A percentile compares a stretch with the other conserved stretches of the same genome.
These are phyloP conservation scores for Spathaspora gorwiae DNA, from an alignment of 805 yeast species.

Conservation along the genomic window DNA sequence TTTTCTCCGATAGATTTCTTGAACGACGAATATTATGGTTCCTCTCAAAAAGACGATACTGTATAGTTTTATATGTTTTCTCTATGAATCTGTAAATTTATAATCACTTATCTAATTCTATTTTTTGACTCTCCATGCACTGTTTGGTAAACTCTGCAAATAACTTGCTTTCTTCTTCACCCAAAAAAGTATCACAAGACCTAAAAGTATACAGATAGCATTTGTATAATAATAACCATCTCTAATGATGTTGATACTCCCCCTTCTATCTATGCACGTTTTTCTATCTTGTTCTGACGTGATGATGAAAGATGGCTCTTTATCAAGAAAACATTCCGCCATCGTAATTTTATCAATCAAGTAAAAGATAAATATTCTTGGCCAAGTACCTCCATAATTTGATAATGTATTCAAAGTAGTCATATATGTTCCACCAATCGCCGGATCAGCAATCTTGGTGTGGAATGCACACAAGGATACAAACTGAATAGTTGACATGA, in stretches of 20 bases:
- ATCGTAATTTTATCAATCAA: slow-evolving; percentile 76
- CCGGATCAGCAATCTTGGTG: slow-evolving; percentile 91
- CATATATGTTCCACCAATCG: slow-evolving; percentile 97
- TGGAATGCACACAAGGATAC: slow-evolving; percentile 94
- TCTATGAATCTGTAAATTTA: no score
- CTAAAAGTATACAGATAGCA: slow-evolving; percentile 62
- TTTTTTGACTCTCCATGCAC: slow-evolving; percentile 66
- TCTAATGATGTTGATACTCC: slow-evolving; percentile 46
- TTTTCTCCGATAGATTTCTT: slow-evolving; percentile 41
- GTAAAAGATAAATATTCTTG: slow-evolving; percentile 71
- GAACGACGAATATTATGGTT: slow-evolving; percentile 20
- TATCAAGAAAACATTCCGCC: slow-evolving; percentile 47
- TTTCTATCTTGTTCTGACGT: slow-evolving; percentile 36
- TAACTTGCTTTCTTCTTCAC: slow-evolving; percentile 56
- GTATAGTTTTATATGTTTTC: not conserved
- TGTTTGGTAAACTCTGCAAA: slow-evolving; percentile 67
- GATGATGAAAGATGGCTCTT: slow-evolving; percentile 11
- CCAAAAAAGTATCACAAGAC: slow-evolving; percentile 63
- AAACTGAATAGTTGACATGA: slow-evolving; percentile 93
- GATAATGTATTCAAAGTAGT: slow-evolving; percentile 88
- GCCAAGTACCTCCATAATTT: slow-evolving; percentile 98
- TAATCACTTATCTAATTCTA: not conserved
- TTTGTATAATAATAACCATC: slow-evolving; percentile 90
- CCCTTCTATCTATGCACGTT: slow-evolving; percentile 51
- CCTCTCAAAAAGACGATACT: not conserved